phyloP scores from a whole-genome alignment of 2,329 filamentous ascomycete species.

The Aureobasidium namibiae region DNA sequence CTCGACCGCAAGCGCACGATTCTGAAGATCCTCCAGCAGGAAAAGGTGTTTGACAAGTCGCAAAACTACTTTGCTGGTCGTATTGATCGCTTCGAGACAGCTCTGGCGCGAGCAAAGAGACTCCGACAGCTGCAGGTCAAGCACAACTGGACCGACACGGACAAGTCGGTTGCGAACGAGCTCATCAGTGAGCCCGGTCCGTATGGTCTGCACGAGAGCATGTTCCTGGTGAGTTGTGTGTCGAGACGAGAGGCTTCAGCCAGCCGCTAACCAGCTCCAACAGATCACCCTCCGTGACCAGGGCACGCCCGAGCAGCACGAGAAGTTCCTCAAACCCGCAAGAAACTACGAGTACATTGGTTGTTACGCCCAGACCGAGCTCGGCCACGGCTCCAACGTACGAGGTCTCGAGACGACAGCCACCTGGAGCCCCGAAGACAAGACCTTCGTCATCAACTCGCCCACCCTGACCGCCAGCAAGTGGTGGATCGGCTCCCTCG shows the following conservation, averaged over 20 bases:
- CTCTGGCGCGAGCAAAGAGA: conserved; percentile 62
- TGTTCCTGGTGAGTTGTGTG: conserved; percentile 51
- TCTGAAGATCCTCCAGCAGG: conserved; percentile 54
- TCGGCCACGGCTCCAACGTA: conserved; percentile 72
- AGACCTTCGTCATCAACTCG: conserved; percentile 67
- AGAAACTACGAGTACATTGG: conserved; percentile 64
- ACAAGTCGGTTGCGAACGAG: conserved; percentile 57
- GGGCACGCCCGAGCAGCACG: conserved; percentile 63
- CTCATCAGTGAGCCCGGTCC: conserved; percentile 66
- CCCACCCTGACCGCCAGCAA: conserved; percentile 68
- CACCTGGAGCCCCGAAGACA: conserved; percentile 64
- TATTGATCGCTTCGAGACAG: conserved; percentile 58
- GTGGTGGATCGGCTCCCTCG: conserved; percentile 78
- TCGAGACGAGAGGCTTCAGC: neutral
- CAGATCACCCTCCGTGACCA: conserved; percentile 63
- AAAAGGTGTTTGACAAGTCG: conserved; percentile 69
- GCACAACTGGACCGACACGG: conserved; percentile 59
- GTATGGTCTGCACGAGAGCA: conserved; percentile 63
- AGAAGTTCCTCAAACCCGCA: conserved; percentile 62
- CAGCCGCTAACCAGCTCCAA: neutral
- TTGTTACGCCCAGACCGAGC: conserved; percentile 73
- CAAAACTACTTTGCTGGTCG: conserved; percentile 69
- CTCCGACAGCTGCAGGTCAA: conserved; percentile 57
- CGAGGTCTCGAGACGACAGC: conserved; percentile 64
- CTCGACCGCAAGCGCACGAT: conserved; percentile 54